phyloP scores from a whole-genome alignment of 2,329 filamentous ascomycete species.

The Aspergillus spinulosporus region DNA sequence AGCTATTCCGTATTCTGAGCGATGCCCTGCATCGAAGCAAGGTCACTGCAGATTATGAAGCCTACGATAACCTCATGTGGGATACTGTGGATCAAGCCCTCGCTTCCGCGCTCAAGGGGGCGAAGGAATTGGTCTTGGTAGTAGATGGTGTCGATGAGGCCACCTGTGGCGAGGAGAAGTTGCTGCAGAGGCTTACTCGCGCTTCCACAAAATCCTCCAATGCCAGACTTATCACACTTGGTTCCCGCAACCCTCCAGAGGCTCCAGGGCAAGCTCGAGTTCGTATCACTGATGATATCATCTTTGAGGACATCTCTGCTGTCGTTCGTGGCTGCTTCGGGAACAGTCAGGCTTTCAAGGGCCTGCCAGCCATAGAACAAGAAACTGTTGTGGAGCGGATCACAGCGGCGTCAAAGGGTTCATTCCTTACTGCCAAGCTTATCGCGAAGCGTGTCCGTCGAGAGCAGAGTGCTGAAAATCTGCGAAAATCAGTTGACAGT shows the following conservation, averaged over 20 bases:
- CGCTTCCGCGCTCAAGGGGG: constrained; percentile 27
- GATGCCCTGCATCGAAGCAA: constrained; percentile 33
- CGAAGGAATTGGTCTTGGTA: constrained; percentile 40
- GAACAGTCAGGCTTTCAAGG: constrained; percentile 23
- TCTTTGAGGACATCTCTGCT: constrained; percentile 39
- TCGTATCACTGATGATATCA: constrained; percentile 33
- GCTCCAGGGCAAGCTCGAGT: constrained; percentile 22
- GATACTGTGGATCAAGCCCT: constrained; percentile 34
- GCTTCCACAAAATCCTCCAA: constrained; percentile 25
- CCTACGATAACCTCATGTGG: constrained; percentile 42
- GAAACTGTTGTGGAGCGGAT: constrained; percentile 37
- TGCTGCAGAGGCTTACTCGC: constrained; percentile 31
- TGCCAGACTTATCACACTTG: constrained; percentile 35
- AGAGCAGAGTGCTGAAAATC: constrained; percentile 27
- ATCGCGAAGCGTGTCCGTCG: constrained; percentile 31
- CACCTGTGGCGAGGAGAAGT: constrained; percentile 28
- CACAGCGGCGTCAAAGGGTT: constrained; percentile 36
- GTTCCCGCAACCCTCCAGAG: constrained; percentile 23
- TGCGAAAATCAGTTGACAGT: constrained; percentile 32
- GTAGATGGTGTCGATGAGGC: constrained; percentile 43
- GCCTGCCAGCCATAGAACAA: constrained; percentile 34
- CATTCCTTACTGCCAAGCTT: constrained; percentile 44
- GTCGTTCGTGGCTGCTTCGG: constrained; percentile 35
- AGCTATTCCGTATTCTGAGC: constrained; percentile 37
- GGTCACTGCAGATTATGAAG: constrained; percentile 24